Evolutionary conservation across 2,329 filamentous ascomycete species (phyloP).

Genomic region (Davidsoniella virescens): DNA sequence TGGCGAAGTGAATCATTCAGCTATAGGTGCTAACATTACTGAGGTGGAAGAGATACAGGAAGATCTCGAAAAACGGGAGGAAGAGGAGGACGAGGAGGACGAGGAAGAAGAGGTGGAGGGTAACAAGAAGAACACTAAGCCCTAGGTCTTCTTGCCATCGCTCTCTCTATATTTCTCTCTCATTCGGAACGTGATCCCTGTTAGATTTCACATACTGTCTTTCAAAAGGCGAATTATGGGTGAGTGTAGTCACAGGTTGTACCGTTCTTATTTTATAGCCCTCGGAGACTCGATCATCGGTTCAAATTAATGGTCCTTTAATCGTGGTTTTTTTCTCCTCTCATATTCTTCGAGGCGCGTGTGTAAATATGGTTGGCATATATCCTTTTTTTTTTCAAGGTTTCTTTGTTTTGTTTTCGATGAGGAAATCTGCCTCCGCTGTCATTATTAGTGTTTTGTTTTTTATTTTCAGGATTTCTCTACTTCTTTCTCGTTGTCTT

Average conservation of each 20-base stretch:
- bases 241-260: no score
- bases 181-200: no score
- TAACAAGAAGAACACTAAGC: background rate
- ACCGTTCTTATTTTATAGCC: background rate
- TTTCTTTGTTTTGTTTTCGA: background rate
- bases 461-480: constrained; percentile 1
- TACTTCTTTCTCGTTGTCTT: background rate
- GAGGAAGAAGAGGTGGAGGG: constrained; percentile 19
- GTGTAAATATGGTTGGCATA: constrained; percentile 10
- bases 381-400: background rate
- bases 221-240: no score
- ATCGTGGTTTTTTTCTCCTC: background rate
- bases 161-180: background rate
- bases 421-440: background rate
- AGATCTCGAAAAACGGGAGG: constrained; percentile 27
- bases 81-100: constrained; percentile 20
- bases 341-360: constrained; percentile 4
- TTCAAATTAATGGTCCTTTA: background rate
- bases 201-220: no score
- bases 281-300: background rate
- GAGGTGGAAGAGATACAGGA: constrained; percentile 37
- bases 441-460: constrained; percentile 8
- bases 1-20: constrained; percentile 36
- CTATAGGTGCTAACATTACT: constrained; percentile 26
- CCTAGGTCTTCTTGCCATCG: background rate